Conservation (phyloP, 495 filamentous ascomycete species). For the Zalerion maritima region DNA sequence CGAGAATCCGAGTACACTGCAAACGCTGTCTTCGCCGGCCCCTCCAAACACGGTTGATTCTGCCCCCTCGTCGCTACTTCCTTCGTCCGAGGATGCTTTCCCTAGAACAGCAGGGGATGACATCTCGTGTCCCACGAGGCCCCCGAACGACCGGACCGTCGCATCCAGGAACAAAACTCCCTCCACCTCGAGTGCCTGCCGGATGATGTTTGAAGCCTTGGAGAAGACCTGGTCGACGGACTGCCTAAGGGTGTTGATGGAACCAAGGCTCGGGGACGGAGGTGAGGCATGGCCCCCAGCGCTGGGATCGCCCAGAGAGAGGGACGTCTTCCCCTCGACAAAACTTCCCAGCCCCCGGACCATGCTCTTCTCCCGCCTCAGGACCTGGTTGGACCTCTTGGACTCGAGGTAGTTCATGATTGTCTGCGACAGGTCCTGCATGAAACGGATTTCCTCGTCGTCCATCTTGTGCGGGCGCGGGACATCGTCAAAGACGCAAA, state of each 20-base stretch:
- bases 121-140: slow-evolving; percentile 4
- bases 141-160: slow-evolving; percentile 15
- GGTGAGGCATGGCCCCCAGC: background rate
- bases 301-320: slow-evolving; percentile 4
- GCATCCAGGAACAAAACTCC: slow-evolving; percentile 39
- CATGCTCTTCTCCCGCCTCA: slow-evolving; percentile 42
- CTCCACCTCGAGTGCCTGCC: slow-evolving; percentile 37
- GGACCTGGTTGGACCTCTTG: slow-evolving; percentile 39
- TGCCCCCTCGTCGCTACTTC: slow-evolving; percentile 5
- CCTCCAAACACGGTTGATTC: background rate
- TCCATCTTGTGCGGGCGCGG: slow-evolving; percentile 28
- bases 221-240: slow-evolving; percentile 19
- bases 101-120: slow-evolving; percentile 1
- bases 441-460: slow-evolving; percentile 22
- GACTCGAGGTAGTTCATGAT: slow-evolving; percentile 52
- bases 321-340: slow-evolving; percentile 35
- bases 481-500: slow-evolving; percentile 49
- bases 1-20: slow-evolving; percentile 21
- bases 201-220: slow-evolving; percentile 32
- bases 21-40: background rate
- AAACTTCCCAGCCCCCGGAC: slow-evolving; percentile 48
- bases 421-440: slow-evolving; percentile 35
- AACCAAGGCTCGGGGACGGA: no score
- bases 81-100: slow-evolving; percentile 4
- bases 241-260: no score